Conservation (phyloP, 208 protist species). For the Trypanosoma congolense region DNA sequence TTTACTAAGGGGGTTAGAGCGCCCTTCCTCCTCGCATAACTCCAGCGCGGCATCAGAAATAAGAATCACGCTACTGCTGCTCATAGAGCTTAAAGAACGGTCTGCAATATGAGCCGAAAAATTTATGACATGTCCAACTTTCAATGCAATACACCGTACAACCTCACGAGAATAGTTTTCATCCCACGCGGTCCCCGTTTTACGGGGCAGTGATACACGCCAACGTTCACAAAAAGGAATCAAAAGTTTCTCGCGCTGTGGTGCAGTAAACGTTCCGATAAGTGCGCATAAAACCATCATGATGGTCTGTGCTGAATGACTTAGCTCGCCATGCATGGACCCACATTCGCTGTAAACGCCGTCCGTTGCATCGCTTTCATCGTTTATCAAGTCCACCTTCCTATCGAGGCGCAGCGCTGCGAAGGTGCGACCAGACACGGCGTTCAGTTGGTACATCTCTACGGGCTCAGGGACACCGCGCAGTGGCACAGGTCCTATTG, state of each 20-base stretch:
- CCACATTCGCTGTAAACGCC: not conserved
- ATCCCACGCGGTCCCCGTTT: not conserved
- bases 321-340: not conserved
- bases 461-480: conserved; percentile 42
- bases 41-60: not conserved
- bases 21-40: not conserved
- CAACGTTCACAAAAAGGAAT: not conserved
- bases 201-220: not conserved
- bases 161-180: not conserved
- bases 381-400: not conserved
- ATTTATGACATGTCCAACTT: not conserved
- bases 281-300: not conserved
- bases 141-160: not conserved
- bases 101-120: not conserved
- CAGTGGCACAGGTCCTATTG: conserved; percentile 30
- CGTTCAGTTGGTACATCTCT: conserved; percentile 31
- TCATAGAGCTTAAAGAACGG: not conserved
- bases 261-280: not conserved
- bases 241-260: not conserved
- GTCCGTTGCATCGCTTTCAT: not conserved
- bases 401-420: not conserved
- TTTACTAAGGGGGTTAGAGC: no score
- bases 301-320: not conserved
- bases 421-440: conserved; percentile 5
- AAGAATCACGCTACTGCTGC: not conserved